Conservation (phyloP, 2,329 filamentous ascomycete genomes). For the Hortaea werneckii region DNA sequence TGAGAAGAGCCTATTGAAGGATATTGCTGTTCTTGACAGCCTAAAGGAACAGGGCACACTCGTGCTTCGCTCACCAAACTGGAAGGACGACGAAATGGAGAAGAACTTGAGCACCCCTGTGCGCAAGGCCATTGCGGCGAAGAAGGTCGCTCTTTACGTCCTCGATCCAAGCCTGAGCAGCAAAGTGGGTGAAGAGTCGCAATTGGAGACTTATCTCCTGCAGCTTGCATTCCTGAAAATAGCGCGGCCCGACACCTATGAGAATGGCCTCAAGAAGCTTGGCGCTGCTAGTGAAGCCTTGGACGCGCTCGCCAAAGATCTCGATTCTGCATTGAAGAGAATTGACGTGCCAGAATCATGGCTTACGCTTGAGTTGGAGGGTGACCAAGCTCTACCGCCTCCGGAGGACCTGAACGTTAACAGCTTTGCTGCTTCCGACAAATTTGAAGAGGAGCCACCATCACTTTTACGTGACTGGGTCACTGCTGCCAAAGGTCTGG, state of each 20-base stretch:
- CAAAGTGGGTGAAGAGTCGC: conserved; percentile 54
- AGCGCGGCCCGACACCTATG: conserved; percentile 55
- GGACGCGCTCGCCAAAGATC: conserved; percentile 48
- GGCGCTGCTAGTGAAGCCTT: conserved; percentile 51
- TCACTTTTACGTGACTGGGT: conserved; percentile 67
- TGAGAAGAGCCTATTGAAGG: conserved; percentile 67
- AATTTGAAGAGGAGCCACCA: conserved; percentile 59
- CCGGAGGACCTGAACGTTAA: conserved; percentile 59
- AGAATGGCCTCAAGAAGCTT: conserved; percentile 56
- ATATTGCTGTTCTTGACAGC: conserved; percentile 62
- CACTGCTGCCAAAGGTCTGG: conserved; percentile 72
- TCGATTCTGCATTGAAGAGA: conserved; percentile 60
- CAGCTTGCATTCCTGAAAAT: conserved; percentile 78
- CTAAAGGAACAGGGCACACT: conserved; percentile 62
- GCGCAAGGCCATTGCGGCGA: conserved; percentile 60
- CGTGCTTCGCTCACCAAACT: conserved; percentile 63
- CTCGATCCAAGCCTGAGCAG: conserved; percentile 62
- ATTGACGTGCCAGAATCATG: conserved; percentile 72
- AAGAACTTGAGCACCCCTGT: conserved; percentile 67
- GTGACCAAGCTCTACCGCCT: conserved; percentile 42
- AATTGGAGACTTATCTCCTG: conserved; percentile 55
- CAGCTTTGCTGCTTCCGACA: conserved; percentile 74
- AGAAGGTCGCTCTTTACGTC: conserved; percentile 61
- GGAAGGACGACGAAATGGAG: conserved; percentile 82
- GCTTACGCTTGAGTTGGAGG: conserved; percentile 58